Evolutionary conservation across 768 basidiomycete genomes (phyloP), one percentile per base, ranked within the genome.

Genomic region (Nidularia pulvinata): DNA sequence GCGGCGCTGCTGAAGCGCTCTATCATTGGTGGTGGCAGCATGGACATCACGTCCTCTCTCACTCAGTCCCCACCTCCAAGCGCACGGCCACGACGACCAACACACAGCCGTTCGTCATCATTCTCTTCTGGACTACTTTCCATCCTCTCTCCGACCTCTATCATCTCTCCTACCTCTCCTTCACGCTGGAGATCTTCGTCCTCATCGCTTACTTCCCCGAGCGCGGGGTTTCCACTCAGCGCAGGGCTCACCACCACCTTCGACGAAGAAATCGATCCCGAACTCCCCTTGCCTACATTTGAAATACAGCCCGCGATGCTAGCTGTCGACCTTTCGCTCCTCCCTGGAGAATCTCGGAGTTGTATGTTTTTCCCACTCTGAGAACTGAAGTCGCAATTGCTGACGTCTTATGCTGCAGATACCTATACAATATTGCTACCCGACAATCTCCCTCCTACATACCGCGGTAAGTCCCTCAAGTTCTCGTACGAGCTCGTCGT

Each of bases 401-500:
- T 46, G 32, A 48, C 43, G 37, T 30, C 25, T 30, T 30, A 46
- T n/a, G 39, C 5, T 56, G 46, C 63, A 98, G 95, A 91, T 67
- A 86, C 86, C 1, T 98, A 97, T 67, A 81, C 81, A 1, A 70
- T 95, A 10, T 69, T 72, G 1, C 73, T 99, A 1, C 96, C 97
- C 0, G 76, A 83, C 9, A 83, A 83, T 52, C 74, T 98, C 0
- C 97, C 97, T 1, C 97, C 97, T 0, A 93, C 95, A 0, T 97
- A 91, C 72, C 81, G 83, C 46, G 96, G 97, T 2, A 86, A 89
- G 44, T 80, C 88, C 3, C 76, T 98, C 55, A 80, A 78, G 61
- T 95, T 99, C 65, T 88, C 89, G 3, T 98, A 98, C 64, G 88
- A 95, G 58, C 81, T 99, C 10, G 77, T 90, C n/a, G 80, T 98